These are phyloP conservation scores for Phytophthora citricola DNA, from an alignment of 352 stramenopile species.

Conservation along the genomic window DNA sequence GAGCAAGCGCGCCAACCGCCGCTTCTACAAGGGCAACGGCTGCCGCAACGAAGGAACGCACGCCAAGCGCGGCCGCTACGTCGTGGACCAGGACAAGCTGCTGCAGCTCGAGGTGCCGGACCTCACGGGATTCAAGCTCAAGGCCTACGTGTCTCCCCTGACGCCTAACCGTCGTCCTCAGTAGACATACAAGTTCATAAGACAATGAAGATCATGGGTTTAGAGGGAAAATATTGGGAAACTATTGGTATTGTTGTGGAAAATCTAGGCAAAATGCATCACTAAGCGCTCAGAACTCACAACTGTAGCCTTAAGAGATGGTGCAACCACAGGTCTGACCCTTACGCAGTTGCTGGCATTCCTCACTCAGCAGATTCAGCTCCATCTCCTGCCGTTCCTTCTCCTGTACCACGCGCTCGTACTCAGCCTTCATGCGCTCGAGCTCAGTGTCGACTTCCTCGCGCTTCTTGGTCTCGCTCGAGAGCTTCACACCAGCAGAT, in stretches of 20 bases:
- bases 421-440: conserved; percentile 65
- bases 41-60: conserved; percentile 93
- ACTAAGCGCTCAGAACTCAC: neutral
- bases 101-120: conserved; percentile 94
- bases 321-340: conserved; percentile 71
- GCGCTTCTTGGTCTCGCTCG: conserved; percentile 60
- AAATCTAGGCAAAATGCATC: conserved; percentile 27
- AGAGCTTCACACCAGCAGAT: conserved; percentile 73
- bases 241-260: conserved; percentile 12
- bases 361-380: conserved; percentile 77
- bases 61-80: conserved; percentile 92
- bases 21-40: conserved; percentile 97
- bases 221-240: conserved; percentile 8
- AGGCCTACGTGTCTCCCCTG: conserved; percentile 85
- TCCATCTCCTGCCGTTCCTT: conserved; percentile 85
- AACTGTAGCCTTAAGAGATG: conserved; percentile 55
- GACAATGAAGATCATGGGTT: conserved; percentile 25
- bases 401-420: conserved; percentile 78
- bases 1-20: conserved; percentile 94
- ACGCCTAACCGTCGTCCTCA: conserved; percentile 61
- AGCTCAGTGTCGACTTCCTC: conserved; percentile 73
- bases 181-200: conserved; percentile 30
- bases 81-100: conserved; percentile 92
- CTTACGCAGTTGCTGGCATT: conserved; percentile 80
- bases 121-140: conserved; percentile 93